Evolutionary conservation across 2,329 filamentous ascomycete genomes (phyloP).

Genomic region (Cercospora sesami): DNA sequence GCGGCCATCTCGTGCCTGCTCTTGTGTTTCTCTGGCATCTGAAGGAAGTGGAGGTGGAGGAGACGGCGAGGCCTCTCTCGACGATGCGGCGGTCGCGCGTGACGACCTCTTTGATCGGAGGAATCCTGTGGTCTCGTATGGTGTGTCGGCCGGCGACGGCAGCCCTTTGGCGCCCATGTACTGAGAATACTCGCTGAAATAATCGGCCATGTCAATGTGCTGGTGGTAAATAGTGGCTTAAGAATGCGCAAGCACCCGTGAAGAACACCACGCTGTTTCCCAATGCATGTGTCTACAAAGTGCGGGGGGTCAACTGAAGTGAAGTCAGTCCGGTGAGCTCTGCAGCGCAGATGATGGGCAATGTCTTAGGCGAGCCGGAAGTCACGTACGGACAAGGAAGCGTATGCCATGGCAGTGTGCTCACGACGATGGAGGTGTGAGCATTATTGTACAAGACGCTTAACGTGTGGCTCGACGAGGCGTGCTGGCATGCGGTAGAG

Average conservation of each 20-base stretch:
- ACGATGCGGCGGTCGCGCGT: conserved; percentile 55
- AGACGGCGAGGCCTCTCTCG: conserved; percentile 64
- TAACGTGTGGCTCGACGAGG: conserved; percentile 4
- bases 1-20: conserved; percentile 52
- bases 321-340: not conserved
- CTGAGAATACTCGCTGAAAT: conserved; percentile 50
- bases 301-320: conserved; percentile 13
- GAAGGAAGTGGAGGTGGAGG: conserved; percentile 55
- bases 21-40: conserved; percentile 41
- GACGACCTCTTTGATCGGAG: conserved; percentile 63
- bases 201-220: conserved; percentile 40
- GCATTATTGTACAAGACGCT: conserved; percentile 7
- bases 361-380: not conserved
- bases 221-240: not conserved
- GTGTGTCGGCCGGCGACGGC: conserved; percentile 70
- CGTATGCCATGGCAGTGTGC: conserved; percentile 8
- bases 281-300: conserved; percentile 24
- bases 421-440: not conserved
- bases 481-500: conserved; percentile 18
- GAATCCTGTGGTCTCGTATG: conserved; percentile 61
- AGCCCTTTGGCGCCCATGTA: conserved; percentile 57
- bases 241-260: conserved; percentile 2
- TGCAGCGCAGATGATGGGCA: not conserved
- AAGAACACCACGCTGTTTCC: conserved; percentile 36
- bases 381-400: conserved; percentile 12